Base-by-base conservation (phyloP, 2,329 filamentous ascomycete species). In the Penicillium brasilianum region DNA sequence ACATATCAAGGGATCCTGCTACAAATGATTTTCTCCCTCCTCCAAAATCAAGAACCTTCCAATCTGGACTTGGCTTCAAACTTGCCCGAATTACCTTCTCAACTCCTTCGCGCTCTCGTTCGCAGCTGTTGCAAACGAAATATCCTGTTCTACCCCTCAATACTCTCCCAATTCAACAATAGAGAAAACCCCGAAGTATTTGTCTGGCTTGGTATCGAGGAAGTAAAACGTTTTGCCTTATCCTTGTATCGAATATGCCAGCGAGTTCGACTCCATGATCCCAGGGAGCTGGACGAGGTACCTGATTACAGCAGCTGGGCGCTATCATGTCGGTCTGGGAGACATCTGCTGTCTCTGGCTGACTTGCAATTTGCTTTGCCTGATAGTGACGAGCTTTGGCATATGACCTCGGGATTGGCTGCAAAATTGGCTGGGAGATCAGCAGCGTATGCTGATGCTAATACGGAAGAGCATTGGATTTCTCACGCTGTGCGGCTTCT, bases 1-100 rank as follows among this genome's bases (percentile, higher is more conserved):
- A 73, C 71, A 8, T 73, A 71, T 20, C 71, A 73, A 30, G 65
- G 62, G 13, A 69, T 73, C 25, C 65, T 73, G 7, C 58, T 73
- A 2, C 69, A 72, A n/a, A 57, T 70, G 11, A 71, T 73, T 11
- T 71, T 72, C 41, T 62, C 71, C 13, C 25, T 73, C 1, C 43
- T 70, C 0, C 10, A 20, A 6, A 54, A 48, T 0, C 39, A 63
- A 1, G 20, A 52, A 1, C 10, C 55, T 0, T 18, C 48, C 10
- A 20, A 55, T 10, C 9, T 62, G 1, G 51, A 63, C 30, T 16
- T 66, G 0, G 58, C 48, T 5, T 36, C 11, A 7, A 3, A 63
- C 14, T 25, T 57, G 3, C 36, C n/a, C 7, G 60, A 51, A 39
- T 13, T 58, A 9, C 54, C 54, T 14, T 56, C 46, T 13, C 50